A percentile compares a stretch with the other conserved stretches of the same genome.
Evolutionary conservation across 129 eudicot genomes (phyloP).

Genomic region (Calendula officinalis): DNA sequence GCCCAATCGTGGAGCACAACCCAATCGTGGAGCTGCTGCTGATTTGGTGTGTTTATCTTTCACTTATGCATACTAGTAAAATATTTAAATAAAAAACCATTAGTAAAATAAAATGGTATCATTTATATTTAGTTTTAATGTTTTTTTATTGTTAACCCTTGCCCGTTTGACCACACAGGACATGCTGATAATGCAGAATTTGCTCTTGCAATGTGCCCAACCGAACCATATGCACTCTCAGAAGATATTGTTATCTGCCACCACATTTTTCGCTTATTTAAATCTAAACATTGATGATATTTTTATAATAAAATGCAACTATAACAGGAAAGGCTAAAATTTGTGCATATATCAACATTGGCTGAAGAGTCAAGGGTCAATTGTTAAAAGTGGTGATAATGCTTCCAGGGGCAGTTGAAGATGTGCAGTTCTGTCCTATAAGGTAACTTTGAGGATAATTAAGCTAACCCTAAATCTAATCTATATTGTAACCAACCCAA

Average conservation of each 20-base stretch:
- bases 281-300: constrained; percentile 13
- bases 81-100: too few relatives aligned
- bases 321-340: constrained; percentile 72
- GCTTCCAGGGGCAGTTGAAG: constrained; percentile 97
- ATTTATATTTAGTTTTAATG: too few relatives aligned
- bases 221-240: constrained; percentile 91
- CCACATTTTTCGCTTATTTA: not conserved
- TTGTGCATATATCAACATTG: constrained; percentile 84
- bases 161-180: too few relatives aligned
- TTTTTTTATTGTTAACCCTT: too few relatives aligned
- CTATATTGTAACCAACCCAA: too few relatives aligned
- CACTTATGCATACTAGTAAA: too few relatives aligned
- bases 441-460: too few relatives aligned
- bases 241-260: constrained; percentile 82
- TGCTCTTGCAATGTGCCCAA: constrained; percentile 96
- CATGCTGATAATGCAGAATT: constrained; percentile 92
- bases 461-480: too few relatives aligned
- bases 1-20: too few relatives aligned
- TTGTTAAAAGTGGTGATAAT: constrained; percentile 62
- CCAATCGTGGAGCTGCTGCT: constrained; percentile 88
- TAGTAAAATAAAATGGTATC: too few relatives aligned
- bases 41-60: constrained; percentile 65
- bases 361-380: constrained; percentile 56
- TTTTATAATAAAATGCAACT: too few relatives aligned
- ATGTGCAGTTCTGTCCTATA: constrained; percentile 94